phyloP scores from a whole-genome alignment of 495 filamentous ascomycete species.

The Bathelium albidoporum region DNA sequence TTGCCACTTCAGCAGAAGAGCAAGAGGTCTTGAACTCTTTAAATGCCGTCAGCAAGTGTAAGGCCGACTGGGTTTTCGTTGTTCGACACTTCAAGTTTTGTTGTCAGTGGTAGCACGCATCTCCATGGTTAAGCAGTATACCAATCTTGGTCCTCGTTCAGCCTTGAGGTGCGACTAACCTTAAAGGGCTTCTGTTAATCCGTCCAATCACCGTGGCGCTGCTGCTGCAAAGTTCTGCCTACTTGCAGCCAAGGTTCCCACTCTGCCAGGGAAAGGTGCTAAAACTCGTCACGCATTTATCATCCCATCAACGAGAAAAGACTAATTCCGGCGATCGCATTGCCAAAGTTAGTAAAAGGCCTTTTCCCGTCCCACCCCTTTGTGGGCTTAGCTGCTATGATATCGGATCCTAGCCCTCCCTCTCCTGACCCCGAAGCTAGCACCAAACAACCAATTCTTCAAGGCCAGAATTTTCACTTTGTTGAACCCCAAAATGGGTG shows the following conservation, averaged over 20 bases:
- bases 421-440: background rate
- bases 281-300: background rate
- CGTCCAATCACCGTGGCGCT: background rate
- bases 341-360: background rate
- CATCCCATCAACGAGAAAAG: background rate
- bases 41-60: too few species aligned
- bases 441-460: background rate
- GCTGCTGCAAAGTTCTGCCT: background rate
- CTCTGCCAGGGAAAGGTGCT: slow-evolving; percentile 1
- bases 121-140: too few species aligned
- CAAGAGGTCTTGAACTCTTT: too few species aligned
- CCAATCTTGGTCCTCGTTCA: background rate
- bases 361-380: background rate
- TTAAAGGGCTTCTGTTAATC: background rate
- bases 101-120: too few species aligned
- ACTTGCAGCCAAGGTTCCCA: background rate
- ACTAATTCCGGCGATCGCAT: background rate
- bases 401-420: background rate
- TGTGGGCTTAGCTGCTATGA: background rate
- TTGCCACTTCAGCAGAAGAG: background rate
- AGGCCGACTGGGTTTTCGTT: background rate
- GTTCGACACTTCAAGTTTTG: background rate
- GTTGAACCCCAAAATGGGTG: slow-evolving; percentile 22
- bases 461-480: slow-evolving; percentile 23
- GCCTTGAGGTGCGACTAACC: background rate